Evolutionary conservation across 1,139 yeast genomes (phyloP), one percentile per base, ranked within the genome.

Genomic region (Blastobotrys buckinghamii): DNA sequence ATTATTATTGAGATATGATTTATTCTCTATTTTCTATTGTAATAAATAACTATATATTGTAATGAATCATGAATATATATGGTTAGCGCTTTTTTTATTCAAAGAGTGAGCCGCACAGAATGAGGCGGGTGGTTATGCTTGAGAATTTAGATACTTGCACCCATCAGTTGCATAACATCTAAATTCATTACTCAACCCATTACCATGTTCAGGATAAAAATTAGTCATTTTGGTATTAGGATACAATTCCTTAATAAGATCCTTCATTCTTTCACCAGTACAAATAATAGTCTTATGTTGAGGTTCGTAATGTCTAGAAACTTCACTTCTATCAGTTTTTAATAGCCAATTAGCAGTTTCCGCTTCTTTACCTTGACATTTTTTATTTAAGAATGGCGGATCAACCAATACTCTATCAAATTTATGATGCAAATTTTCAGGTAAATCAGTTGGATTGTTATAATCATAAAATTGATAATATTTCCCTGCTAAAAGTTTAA

Each of bases 261-360:
- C 75, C 27, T 74, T 72, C 92, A 89, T 88, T 65, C 96, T 76
- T 68, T 89, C 96, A 27, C 96, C 96, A 1, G 97, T 88, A 53
- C 94, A 84, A 3, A 86, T 78, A 19, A 86, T 74, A 37, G 84
- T 65, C 57, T 78, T 78, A 57, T 74, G 76, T 51, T 72, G 71
- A n/a, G 58, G 50, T 35, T 59, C 73, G 1, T 82, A 82, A 5
- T 54, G 27, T 29, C 43, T 32, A n/a, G 53, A 41, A 15, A 32
- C 10, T 9, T 39, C 50, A 8, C 54, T 34, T 26, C 45, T 48
- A 27, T 51, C 47, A 13, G 12, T 13, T 13, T 71, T 73, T 47
- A 84, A 64, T 44, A 88, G 66, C 44, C 78, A 75, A 39, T 79
- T 72, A 0, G 92, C 94, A 2, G 94, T 83, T 42, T 74, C 61